Conservation (phyloP, 768 basidiomycete genomes). For the Asterophora parasitica region DNA sequence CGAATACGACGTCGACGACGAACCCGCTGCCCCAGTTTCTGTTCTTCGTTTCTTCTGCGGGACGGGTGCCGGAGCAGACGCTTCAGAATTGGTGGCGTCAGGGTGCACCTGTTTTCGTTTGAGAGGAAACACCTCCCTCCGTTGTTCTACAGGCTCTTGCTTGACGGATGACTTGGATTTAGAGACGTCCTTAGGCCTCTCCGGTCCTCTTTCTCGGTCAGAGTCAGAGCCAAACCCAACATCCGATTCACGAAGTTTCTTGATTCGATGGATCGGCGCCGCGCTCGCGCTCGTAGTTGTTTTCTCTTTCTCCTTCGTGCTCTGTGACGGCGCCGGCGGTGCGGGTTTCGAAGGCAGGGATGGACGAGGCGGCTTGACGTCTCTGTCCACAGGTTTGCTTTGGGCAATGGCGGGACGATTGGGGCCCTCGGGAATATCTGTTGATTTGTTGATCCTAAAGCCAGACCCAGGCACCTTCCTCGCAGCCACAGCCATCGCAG, state of each 20-base stretch:
- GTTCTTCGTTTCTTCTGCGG: conserved; percentile 40
- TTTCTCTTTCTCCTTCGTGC: conserved; percentile 18
- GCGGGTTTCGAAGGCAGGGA: conserved; percentile 31
- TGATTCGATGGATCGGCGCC: conserved; percentile 11
- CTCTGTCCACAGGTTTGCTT: conserved; percentile 14
- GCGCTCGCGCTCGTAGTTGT: conserved; percentile 10
- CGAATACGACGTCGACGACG: conserved; percentile 11
- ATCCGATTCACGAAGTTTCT: conserved; percentile 15
- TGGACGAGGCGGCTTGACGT: conserved; percentile 16
- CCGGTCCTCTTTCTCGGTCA: conserved; percentile 19
- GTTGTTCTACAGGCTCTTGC: conserved; percentile 7
- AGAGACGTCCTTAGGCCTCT: conserved; percentile 16
- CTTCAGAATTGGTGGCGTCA: conserved; percentile 30
- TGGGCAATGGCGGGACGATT: conserved; percentile 9
- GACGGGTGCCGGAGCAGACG: conserved; percentile 8
- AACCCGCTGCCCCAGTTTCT: conserved; percentile 25
- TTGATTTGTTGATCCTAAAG: conserved; percentile 34
- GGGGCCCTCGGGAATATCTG: conserved; percentile 4
- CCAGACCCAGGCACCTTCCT: conserved; percentile 47
- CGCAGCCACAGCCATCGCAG: conserved; percentile 12
- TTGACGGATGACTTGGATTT: conserved; percentile 6
- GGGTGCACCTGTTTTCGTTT: conserved; percentile 37
- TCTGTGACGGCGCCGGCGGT: conserved; percentile 20
- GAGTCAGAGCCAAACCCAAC: conserved; percentile 15
- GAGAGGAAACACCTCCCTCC: conserved; percentile 19